Base-by-base conservation (phyloP, 257 asterid genomes). In the Solanum corneliomulleri region DNA sequence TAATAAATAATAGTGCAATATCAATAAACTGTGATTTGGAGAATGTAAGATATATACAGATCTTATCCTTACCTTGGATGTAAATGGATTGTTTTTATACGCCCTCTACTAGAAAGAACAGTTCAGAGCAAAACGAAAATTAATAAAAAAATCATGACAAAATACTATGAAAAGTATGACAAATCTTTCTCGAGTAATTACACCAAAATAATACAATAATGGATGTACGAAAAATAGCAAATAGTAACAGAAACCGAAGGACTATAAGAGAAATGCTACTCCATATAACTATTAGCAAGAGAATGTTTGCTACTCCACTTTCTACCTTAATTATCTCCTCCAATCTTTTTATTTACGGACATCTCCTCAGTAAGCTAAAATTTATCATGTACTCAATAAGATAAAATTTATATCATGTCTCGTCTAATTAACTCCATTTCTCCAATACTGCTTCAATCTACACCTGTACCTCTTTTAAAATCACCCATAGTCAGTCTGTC, bases 41-140 rank as follows among this genome's bases (percentile, higher is more conserved):
- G 1, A 5, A 37, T 0, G 39, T 37, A 5, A 37, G 7, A 4
- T 37, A 37, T 37, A 37, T 1, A 37, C 7, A 6, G 7, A 37
- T 52, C n/a, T 52, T 52, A 52, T 10, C 8, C 2, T 64, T 64
- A 64, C 9, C 5, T 29, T 8, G 41, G 11, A 69, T 0, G 6
- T 14, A 68, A 18, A 69, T 12, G 5, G 6, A 7, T 69, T 29
- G 41, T 29, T 69, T 69, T 0, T 1, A 16, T 69, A 69, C 3
- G 10, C 0, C 3, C 0, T 7, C 0, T 2, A 14, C 21, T 29
- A 3, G 0, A 16, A 29, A 14, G 7, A 69, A 68, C 2, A 69
- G 2, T 29, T 7, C 6, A 15, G 2, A 68, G 37, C 74, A 68
- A 13, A 2, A 68, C 0, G 0, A 3, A 68, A 68, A 27, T 27